A percentile compares a stretch with the other conserved stretches of the same genome.
Evolutionary conservation across 768 basidiomycete species (phyloP).

Genomic region (Tubosaeta sp.): DNA sequence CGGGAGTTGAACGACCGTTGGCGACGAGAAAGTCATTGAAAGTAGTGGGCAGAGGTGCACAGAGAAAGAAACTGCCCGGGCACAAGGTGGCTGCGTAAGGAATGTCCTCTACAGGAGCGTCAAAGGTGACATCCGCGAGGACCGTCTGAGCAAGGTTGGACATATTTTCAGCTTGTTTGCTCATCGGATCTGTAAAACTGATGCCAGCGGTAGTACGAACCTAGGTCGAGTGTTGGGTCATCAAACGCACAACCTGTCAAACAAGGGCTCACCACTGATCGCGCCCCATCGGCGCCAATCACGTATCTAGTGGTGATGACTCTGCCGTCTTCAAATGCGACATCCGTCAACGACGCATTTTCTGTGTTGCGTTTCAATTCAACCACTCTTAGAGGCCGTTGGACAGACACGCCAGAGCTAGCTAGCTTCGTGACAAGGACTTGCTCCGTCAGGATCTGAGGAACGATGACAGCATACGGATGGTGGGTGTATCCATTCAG

Average conservation of each 20-base stretch:
- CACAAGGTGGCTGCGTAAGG: constrained; percentile 1
- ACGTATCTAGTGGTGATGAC: constrained; percentile 44
- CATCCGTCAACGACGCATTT: constrained; percentile 32
- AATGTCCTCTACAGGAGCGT: background rate
- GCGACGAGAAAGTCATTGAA: constrained; percentile 17
- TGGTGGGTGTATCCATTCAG: constrained; percentile 42
- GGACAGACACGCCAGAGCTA: constrained; percentile 30
- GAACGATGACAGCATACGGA: constrained; percentile 40
- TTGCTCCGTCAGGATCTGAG: constrained; percentile 46
- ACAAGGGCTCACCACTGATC: background rate
- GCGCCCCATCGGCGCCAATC: constrained; percentile 49
- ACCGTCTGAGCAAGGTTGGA: constrained; percentile 32
- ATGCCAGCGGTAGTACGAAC: constrained; percentile 42
- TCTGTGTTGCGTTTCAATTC: constrained; percentile 31
- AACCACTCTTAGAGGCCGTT: constrained; percentile 38
- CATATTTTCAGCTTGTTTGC: constrained; percentile 17
- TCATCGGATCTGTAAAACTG: constrained; percentile 42
- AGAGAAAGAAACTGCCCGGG: constrained; percentile 12
- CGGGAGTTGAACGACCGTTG: constrained; percentile 6
- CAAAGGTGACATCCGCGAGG: constrained; percentile 19
- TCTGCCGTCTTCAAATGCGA: constrained; percentile 45
- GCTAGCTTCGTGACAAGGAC: constrained; percentile 34
- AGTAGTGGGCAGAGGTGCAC: constrained; percentile 8
- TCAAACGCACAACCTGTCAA: too few species aligned
- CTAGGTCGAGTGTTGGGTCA: constrained; percentile 23